These are phyloP conservation scores for Globisporangium echinulatum DNA, from an alignment of 352 stramenopile species.

Conservation along the genomic window DNA sequence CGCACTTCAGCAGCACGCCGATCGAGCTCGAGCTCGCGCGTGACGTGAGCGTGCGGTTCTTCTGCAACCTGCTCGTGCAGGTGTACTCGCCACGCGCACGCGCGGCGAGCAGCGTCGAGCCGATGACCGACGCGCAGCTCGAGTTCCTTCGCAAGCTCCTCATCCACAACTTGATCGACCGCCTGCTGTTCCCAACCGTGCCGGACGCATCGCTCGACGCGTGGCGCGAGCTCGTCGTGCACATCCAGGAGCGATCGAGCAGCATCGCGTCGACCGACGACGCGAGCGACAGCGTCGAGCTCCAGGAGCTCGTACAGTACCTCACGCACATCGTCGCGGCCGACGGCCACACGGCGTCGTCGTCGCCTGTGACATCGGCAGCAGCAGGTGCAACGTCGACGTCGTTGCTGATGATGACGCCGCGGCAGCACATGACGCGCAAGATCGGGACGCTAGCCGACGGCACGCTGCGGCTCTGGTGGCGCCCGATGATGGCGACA, in stretches of 20 bases:
- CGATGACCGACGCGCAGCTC: conserved; percentile 29
- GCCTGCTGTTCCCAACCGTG: conserved; percentile 43
- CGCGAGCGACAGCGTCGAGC: conserved; percentile 24
- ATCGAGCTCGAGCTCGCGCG: conserved; percentile 16
- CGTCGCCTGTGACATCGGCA: neutral
- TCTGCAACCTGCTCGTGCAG: conserved; percentile 71
- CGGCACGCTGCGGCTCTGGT: conserved; percentile 56
- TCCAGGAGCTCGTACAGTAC: conserved; percentile 62
- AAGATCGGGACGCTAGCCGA: conserved; percentile 54
- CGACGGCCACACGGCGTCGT: conserved; percentile 6
- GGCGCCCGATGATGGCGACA: conserved; percentile 45
- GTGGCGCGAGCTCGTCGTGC: conserved; percentile 63
- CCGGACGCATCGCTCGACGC: conserved; percentile 28
- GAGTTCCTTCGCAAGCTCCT: conserved; percentile 41
- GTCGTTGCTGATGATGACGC: conserved; percentile 5
- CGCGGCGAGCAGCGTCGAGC: conserved; percentile 18
- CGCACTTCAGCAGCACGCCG: conserved; percentile 10
- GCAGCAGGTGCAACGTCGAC: no score
- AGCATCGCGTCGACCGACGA: conserved; percentile 16
- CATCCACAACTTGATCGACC: conserved; percentile 63
- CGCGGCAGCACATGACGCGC: conserved; percentile 21
- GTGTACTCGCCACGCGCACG: conserved; percentile 33
- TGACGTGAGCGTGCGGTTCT: conserved; percentile 57
- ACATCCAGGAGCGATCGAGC: conserved; percentile 45
- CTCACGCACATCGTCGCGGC: conserved; percentile 39